phyloP scores from a whole-genome alignment of 2,329 filamentous ascomycete genomes.

The Albifimbria verrucaria region DNA sequence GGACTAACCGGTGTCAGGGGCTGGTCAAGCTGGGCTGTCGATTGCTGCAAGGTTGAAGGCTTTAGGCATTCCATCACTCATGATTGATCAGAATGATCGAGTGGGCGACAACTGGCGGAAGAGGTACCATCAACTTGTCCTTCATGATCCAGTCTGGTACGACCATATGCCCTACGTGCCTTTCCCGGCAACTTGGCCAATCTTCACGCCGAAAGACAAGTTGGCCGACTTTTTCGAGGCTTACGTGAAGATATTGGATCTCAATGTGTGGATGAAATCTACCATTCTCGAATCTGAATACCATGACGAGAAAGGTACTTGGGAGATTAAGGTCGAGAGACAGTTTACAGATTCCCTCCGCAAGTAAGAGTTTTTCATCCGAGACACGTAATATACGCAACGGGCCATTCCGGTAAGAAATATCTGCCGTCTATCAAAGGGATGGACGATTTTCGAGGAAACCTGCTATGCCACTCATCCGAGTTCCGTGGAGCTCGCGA shows the following conservation, averaged over 20 bases:
- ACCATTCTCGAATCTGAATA: conserved; percentile 45
- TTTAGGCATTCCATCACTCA: conserved; percentile 50
- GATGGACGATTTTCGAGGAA: conserved; percentile 54
- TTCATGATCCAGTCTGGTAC: conserved; percentile 64
- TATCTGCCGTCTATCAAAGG: conserved; percentile 57
- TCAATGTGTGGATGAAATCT: conserved; percentile 63
- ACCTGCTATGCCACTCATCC: conserved; percentile 59
- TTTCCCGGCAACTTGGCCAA: conserved; percentile 64
- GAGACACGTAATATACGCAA: conserved; percentile 63
- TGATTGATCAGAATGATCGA: conserved; percentile 56
- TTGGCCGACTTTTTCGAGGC: conserved; percentile 65
- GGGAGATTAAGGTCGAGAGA: conserved; percentile 54
- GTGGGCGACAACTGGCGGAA: conserved; percentile 64
- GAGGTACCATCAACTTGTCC: conserved; percentile 61
- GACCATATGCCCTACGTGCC: conserved; percentile 61
- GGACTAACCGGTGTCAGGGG: conserved; percentile 36
- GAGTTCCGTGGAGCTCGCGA: conserved; percentile 52
- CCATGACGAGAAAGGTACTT: conserved; percentile 45
- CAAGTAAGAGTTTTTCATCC: conserved; percentile 57
- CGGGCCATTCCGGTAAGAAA: conserved; percentile 66
- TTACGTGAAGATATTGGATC: conserved; percentile 62
- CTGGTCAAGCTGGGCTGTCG: conserved; percentile 58
- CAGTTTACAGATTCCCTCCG: conserved; percentile 41
- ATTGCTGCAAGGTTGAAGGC: conserved; percentile 57
- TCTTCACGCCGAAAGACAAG: conserved; percentile 71